Percentiles rank a stretch among this genome's conserved stretches.
phyloP scores from a whole-genome alignment of 2,329 filamentous ascomycete genomes.

The Diaporthe batatas region DNA sequence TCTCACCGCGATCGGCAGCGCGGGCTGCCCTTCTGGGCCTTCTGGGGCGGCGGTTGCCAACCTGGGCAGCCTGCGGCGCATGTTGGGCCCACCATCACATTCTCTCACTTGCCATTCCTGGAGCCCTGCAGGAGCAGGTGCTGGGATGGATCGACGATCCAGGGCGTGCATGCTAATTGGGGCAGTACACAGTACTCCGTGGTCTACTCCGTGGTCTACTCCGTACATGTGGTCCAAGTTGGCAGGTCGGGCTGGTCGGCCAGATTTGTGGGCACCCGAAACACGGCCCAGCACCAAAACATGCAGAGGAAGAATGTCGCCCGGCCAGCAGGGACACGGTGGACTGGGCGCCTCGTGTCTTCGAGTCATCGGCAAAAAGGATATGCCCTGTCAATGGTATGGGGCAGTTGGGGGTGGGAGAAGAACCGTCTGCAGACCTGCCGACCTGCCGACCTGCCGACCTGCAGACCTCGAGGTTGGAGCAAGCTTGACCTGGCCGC shows the following conservation, averaged over 20 bases:
- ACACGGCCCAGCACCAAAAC: slow-evolving; percentile 32
- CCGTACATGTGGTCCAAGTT: neutral
- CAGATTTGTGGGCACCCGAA: slow-evolving; percentile 30
- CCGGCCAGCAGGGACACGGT: neutral
- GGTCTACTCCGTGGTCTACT: too few relatives aligned
- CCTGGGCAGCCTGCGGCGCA: slow-evolving; percentile 28
- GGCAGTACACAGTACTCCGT: too few relatives aligned
- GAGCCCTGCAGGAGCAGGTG: slow-evolving; percentile 30
- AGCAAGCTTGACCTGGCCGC: slow-evolving; percentile 16
- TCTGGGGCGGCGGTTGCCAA: slow-evolving; percentile 25
- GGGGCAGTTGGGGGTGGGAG: neutral
- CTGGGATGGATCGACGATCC: slow-evolving; percentile 31
- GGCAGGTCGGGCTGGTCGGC: neutral
- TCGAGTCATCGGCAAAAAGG: slow-evolving; percentile 27
- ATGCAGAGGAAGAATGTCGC: slow-evolving; percentile 21
- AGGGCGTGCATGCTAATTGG: slow-evolving; percentile 2
- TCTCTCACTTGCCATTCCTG: slow-evolving; percentile 34
- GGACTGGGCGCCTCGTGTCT: slow-evolving; percentile 10
- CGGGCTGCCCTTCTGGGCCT: slow-evolving; percentile 13
- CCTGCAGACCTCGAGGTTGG: neutral
- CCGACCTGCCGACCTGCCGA: too few relatives aligned
- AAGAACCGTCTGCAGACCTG: too few relatives aligned
- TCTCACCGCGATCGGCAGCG: slow-evolving; percentile 21
- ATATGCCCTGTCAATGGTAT: slow-evolving; percentile 9
- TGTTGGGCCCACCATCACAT: slow-evolving; percentile 21